These are phyloP conservation scores for Asterella californica DNA, from an alignment of 225 moss, liverwort and hornwort genomes.

Conservation along the genomic window DNA sequence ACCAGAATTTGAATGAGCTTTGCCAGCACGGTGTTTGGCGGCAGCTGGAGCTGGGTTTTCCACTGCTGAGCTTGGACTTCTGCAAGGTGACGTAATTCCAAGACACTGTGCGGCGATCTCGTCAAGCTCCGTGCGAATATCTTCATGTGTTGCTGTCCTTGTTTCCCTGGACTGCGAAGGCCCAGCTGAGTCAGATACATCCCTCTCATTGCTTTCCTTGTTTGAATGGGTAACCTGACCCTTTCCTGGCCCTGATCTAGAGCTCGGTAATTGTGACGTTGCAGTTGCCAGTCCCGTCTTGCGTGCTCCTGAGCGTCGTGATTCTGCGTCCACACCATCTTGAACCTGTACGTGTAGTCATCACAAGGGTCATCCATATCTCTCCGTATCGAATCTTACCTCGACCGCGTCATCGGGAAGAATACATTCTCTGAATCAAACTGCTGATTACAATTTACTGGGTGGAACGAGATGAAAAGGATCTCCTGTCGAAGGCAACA, in stretches of 20 bases:
- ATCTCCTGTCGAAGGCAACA: neutral
- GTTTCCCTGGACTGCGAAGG: neutral
- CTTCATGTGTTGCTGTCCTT: neutral
- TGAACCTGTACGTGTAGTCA: conserved; percentile 4
- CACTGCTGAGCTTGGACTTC: neutral
- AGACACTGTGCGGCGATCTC: neutral
- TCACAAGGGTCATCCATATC: neutral
- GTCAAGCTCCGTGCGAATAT: conserved; percentile 8
- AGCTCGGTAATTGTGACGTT: neutral
- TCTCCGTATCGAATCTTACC: neutral
- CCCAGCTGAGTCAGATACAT: neutral
- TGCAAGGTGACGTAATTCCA: neutral
- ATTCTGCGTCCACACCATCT: conserved; percentile 3
- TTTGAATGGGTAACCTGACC: neutral
- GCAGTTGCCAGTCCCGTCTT: conserved; percentile 11
- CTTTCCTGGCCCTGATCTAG: conserved; percentile 15
- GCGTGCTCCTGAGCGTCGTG: neutral
- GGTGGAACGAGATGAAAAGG: neutral
- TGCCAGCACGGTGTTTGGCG: neutral
- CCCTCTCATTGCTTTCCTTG: conserved; percentile 2
- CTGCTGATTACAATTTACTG: neutral
- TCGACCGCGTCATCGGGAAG: neutral
- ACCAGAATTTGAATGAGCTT: neutral
- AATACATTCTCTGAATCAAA: neutral
- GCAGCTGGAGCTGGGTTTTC: neutral